Percentiles rank a stretch among this genome's conserved stretches.
Conservation (phyloP, 75 land plant genomes). For the Picea glauca region DNA sequence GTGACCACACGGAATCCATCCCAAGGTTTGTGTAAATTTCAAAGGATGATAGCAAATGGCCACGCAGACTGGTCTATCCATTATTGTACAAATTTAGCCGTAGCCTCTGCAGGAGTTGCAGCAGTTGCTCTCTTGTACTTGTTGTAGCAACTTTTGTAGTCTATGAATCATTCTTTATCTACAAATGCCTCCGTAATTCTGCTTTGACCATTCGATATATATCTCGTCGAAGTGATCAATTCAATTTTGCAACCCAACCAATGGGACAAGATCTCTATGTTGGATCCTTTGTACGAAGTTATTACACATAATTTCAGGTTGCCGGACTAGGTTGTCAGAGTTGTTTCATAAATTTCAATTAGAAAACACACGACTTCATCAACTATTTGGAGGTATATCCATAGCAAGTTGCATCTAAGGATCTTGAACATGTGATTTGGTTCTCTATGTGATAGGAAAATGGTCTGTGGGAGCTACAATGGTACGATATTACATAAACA, state of each 20-base stretch:
- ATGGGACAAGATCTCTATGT: neutral
- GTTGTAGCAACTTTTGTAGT: neutral
- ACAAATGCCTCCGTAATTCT: neutral
- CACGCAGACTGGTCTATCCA: neutral
- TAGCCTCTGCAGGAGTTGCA: neutral
- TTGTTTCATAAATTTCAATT: neutral
- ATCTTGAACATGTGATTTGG: neutral
- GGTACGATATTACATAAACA: too few species aligned
- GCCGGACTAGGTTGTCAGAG: neutral
- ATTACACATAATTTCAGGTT: neutral
- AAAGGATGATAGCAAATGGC: slow-evolving; percentile 4
- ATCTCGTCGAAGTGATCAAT: neutral
- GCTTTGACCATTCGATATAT: neutral
- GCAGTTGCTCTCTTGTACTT: neutral
- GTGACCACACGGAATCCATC: slow-evolving; percentile 41
- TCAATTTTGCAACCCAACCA: neutral
- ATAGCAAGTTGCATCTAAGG: neutral
- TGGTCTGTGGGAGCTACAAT: too few species aligned
- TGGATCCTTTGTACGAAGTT: neutral
- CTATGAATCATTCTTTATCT: slow-evolving; percentile 2
- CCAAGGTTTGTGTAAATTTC: slow-evolving; percentile 37
- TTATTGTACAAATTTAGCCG: neutral
- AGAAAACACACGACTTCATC: neutral
- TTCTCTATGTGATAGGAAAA: neutral
- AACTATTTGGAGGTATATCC: neutral